Evolutionary conservation across 208 protist species (phyloP), one percentile per base, ranked within the genome.

Genomic region (Crithidia expoeki): DNA sequence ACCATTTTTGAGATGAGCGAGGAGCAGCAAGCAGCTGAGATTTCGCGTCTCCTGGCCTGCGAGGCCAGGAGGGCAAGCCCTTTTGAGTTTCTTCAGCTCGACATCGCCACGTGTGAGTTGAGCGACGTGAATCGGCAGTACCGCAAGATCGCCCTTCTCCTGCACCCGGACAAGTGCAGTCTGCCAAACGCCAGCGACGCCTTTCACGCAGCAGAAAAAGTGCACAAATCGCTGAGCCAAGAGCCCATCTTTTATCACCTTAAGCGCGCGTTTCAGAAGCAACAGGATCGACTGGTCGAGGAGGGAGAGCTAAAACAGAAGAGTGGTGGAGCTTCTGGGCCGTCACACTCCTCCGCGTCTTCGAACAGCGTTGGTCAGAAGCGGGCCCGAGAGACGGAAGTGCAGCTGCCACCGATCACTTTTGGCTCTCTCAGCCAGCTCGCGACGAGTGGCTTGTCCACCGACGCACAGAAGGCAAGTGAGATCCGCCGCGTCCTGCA

Each of bases 151-250:
- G 88, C 86, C n/a, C 65, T 97, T 17, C 79, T 92, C 27, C 76
- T 97, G 17, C 93, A 97, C 70, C 93, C 93, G 12, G 93, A 97
- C 71, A 97, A 97, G 87, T 97, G 93, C 80, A 74, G 64, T 21
- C 79, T 94, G 25, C 72, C 85, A 19, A 76, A 90, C 53, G 85
- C 88, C 56, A 68, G 79, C 12, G 90, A 92, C 38, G 93, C 93
- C 28, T 97, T 97, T 52, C 78, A 89, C 50, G 79, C 87, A 5
- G 93, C 87, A 7, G 89, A 97, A 67, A 86, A 85, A 71, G 88
- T 89, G 19, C 83, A 97, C 81, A 89, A 87, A 65, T 79, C 82
- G 17, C 76, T 97, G 28, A 90, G 76, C 56, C 75, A 94, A 28
- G 84, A 91, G 68, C 75, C 76, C 2, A 73, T 93, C 14, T 77